phyloP scores from a whole-genome alignment of 768 basidiomycete species.

The Multifurca ochricompacta region DNA sequence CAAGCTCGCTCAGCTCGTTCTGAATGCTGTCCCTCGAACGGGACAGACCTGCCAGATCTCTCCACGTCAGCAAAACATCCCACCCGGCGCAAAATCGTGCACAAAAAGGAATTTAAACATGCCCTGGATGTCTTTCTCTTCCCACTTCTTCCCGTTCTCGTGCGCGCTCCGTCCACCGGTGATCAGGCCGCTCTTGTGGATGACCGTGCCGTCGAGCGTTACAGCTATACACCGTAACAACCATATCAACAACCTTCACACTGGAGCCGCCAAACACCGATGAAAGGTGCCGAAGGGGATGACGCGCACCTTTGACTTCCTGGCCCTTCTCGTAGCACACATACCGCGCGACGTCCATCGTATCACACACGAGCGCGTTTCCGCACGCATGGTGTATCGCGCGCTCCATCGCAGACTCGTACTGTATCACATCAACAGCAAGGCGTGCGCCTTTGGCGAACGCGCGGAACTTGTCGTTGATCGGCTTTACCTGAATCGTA shows the following conservation, averaged over 20 bases:
- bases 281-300: too few relatives aligned
- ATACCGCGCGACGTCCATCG: constrained; percentile 84
- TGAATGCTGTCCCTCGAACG: constrained; percentile 65
- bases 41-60: constrained; percentile 33
- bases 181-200: constrained; percentile 95
- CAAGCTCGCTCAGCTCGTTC: constrained; percentile 73
- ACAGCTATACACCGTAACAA: constrained; percentile 57
- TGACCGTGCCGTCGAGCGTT: constrained; percentile 92
- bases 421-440: constrained; percentile 54
- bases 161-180: constrained; percentile 88
- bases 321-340: constrained; percentile 93
- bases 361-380: constrained; percentile 90
- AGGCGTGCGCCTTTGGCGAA: constrained; percentile 71
- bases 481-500: constrained; percentile 88
- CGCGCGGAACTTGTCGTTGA: constrained; percentile 90
- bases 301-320: constrained; percentile 81
- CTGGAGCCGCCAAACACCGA: too few relatives aligned
- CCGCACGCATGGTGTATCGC: constrained; percentile 98
- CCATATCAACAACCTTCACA: neutral
- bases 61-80: constrained; percentile 4
- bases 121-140: constrained; percentile 92
- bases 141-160: constrained; percentile 78
- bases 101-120: constrained; percentile 19
- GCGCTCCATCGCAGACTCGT: constrained; percentile 72
- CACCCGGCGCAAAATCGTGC: neutral